Evolutionary conservation across 345 rosid species (phyloP).

Genomic region (Angophora floribunda): DNA sequence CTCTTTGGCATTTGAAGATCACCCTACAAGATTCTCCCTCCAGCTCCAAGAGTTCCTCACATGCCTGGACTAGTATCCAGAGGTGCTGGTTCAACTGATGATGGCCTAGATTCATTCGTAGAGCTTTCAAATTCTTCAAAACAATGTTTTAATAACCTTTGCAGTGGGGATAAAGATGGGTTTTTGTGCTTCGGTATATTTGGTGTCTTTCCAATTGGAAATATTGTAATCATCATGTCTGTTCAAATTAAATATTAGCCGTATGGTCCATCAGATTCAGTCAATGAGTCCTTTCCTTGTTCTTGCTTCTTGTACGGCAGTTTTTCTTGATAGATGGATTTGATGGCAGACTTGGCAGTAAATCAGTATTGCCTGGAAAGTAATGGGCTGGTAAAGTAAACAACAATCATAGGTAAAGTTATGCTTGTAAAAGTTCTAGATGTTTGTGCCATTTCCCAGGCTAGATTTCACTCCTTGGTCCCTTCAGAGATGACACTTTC

Average conservation of each 20-base stretch:
- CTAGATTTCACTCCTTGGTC: too few species aligned
- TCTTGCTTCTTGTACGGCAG: not conserved
- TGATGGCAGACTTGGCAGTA: not conserved
- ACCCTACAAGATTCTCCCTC: conserved; percentile 80
- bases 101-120: conserved; percentile 63
- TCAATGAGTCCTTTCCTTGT: not conserved
- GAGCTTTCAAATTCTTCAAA: conserved; percentile 70
- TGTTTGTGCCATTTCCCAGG: too few species aligned
- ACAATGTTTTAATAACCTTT: conserved; percentile 69
- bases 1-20: conserved; percentile 53
- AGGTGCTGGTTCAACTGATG: conserved; percentile 74
- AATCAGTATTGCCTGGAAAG: not conserved
- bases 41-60: conserved; percentile 77
- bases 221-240: conserved; percentile 51
- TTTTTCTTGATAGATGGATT: not conserved
- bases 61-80: conserved; percentile 74
- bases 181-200: conserved; percentile 73
- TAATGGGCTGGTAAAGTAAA: too few species aligned
- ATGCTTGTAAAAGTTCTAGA: too few species aligned
- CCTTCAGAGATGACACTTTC: too few species aligned
- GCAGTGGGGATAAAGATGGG: conserved; percentile 83
- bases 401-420: too few species aligned
- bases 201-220: conserved; percentile 87
- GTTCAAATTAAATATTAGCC: too few species aligned
- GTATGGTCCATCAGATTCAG: not conserved